Conservation (phyloP, 176 grass and related monocot genomes). For the bread wheat (Triticum aestivum) region IWGSC_CS_RefSeq_v2.1 NC_057801.1:491778488-491778987, state of each 20-base stretch:
- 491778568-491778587: not conserved
- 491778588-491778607: not conserved
- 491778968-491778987: conserved; percentile 18
- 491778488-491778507: not conserved
- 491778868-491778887: not conserved
- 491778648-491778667: conserved; percentile 11
- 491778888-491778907: not conserved
- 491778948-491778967: conserved; percentile 20
- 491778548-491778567: not conserved
- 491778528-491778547: not conserved
- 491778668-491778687: not conserved
- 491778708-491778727: not conserved
- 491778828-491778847: not conserved
- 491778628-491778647: not conserved
- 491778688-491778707: not conserved
- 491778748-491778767: not conserved
- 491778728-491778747: too few relatives aligned
- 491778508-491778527: conserved; percentile 24
- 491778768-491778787: too few relatives aligned
- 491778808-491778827: not conserved
- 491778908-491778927: not conserved
- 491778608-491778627: not conserved
- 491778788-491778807: too few relatives aligned
- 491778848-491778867: not conserved
- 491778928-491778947: conserved; percentile 10